A percentile compares a stretch with the other conserved stretches of the same genome.
Conservation (phyloP, 768 basidiomycete species). For the Termitomyces sp. region DNA sequence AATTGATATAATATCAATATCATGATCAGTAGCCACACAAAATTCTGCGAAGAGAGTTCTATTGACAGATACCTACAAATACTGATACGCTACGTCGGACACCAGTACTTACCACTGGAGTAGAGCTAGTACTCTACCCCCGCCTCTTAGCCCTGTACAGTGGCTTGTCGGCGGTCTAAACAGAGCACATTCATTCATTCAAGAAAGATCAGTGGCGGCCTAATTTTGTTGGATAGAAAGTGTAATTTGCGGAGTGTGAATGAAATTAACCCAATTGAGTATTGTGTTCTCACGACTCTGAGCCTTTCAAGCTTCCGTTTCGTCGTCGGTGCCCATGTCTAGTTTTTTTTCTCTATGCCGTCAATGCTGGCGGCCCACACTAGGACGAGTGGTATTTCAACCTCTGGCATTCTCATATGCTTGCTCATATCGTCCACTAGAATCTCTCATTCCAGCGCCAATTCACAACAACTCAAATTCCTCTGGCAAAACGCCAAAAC, state of each 20-base stretch:
- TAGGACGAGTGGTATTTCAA: slow-evolving; percentile 14
- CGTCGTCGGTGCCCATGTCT: slow-evolving; percentile 9
- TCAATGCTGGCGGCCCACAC: slow-evolving; percentile 23
- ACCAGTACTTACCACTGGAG: too few species aligned
- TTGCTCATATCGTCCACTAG: slow-evolving; percentile 8
- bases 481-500: slow-evolving; percentile 50
- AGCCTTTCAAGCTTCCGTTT: not conserved
- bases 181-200: too few species aligned
- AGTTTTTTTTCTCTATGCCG: slow-evolving; percentile 24
- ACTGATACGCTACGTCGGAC: too few species aligned
- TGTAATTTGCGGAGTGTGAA: not conserved
- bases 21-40: not conserved
- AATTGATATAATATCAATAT: not conserved
- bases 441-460: slow-evolving; percentile 28
- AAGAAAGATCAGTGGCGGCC: too few species aligned
- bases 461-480: slow-evolving; percentile 50
- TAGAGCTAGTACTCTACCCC: too few species aligned
- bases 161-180: too few species aligned
- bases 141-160: too few species aligned
- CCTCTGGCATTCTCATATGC: not conserved
- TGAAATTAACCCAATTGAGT: not conserved
- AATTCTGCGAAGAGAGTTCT: too few species aligned
- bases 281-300: slow-evolving; percentile 13
- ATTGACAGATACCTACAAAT: too few species aligned
- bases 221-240: too few species aligned